phyloP scores from a whole-genome alignment of 2,329 filamentous ascomycete species.

The Aspergillus calidoustus region DNA sequence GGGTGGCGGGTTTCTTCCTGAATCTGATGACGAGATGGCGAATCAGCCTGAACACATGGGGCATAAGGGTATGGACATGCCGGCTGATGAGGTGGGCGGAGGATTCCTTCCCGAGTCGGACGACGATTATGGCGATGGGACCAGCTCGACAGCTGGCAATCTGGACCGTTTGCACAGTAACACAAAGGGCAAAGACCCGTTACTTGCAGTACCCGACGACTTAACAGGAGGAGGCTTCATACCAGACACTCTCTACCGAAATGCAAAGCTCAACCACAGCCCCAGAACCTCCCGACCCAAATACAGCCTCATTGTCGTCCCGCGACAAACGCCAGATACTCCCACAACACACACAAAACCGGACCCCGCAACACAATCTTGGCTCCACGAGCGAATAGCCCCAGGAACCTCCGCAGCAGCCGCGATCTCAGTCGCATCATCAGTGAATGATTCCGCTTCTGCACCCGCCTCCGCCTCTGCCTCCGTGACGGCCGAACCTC shows the following conservation, averaged over 20 bases:
- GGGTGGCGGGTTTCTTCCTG: conserved; percentile 46
- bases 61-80: neutral
- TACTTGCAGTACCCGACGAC: conserved; percentile 1
- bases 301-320: conserved; percentile 39
- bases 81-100: conserved; percentile 31
- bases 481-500: conserved; percentile 28
- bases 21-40: conserved; percentile 28
- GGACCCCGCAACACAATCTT: neutral
- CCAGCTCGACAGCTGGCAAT: neutral
- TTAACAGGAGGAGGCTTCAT: conserved; percentile 29
- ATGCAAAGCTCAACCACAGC: neutral
- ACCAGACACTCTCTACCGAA: neutral
- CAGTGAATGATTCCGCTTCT: conserved; percentile 28
- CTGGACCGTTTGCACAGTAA: neutral
- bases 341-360: neutral
- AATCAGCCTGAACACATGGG: neutral
- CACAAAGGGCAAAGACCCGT: neutral
- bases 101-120: conserved; percentile 46
- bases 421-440: conserved; percentile 33
- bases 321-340: conserved; percentile 6
- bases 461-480: neutral
- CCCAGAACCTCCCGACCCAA: conserved; percentile 13
- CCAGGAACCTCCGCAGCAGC: conserved; percentile 25
- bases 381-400: neutral
- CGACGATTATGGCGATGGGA: conserved; percentile 10